phyloP scores from a whole-genome alignment of 257 asterid genomes.

The Solanum pennellii region DNA sequence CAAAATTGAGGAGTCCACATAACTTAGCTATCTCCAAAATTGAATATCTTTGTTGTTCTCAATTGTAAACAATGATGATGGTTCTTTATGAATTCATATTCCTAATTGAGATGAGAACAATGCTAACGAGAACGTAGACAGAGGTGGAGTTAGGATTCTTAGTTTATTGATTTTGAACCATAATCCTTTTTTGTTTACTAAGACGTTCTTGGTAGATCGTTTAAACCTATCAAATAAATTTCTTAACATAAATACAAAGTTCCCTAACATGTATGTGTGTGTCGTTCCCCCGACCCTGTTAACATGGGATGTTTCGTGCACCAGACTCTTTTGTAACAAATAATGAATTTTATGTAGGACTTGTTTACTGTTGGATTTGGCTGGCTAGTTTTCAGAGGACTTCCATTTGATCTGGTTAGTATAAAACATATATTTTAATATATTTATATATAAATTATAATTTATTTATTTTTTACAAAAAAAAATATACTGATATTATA shows the following conservation, averaged over 20 bases:
- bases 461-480: neutral
- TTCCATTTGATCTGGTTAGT: conserved; percentile 14
- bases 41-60: neutral
- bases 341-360: neutral
- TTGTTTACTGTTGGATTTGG: conserved; percentile 13
- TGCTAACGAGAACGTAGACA: neutral
- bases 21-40: no score
- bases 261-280: neutral
- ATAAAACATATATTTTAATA: neutral
- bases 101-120: neutral
- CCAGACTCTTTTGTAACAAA: neutral
- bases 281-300: neutral
- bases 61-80: neutral
- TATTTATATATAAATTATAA: neutral
- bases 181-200: neutral
- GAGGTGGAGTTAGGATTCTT: neutral
- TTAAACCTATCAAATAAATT: neutral
- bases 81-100: neutral
- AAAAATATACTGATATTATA: neutral
- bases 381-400: conserved; percentile 10
- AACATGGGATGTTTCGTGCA: neutral
- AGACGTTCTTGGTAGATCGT: neutral
- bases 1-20: no score
- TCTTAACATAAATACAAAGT: neutral
- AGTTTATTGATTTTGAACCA: neutral